phyloP scores from a whole-genome alignment of 176 grass and related monocot species.

The Hordeum marinum region DNA sequence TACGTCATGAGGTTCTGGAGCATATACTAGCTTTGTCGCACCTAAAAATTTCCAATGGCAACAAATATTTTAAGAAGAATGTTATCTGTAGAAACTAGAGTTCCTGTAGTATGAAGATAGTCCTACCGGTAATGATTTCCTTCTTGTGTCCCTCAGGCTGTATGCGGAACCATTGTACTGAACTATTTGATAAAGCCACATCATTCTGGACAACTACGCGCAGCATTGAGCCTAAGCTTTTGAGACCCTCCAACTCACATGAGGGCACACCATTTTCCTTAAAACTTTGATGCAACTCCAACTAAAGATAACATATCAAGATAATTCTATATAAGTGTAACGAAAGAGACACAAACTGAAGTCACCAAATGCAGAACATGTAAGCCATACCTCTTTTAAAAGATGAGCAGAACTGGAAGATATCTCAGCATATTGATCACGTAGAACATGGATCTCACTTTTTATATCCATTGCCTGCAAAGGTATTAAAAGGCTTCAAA shows the following conservation, averaged over 20 bases:
- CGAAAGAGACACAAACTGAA: neutral
- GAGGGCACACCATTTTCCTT: conserved; percentile 15
- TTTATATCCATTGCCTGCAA: conserved; percentile 75
- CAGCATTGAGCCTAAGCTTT: conserved; percentile 67
- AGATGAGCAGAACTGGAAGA: conserved; percentile 43
- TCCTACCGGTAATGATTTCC: conserved; percentile 72
- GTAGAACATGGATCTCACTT: conserved; percentile 66
- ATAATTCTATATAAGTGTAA: neutral
- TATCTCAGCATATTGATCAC: conserved; percentile 57
- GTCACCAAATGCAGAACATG: neutral
- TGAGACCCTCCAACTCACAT: conserved; percentile 58
- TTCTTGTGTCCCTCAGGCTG: conserved; percentile 50
- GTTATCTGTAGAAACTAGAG: neutral
- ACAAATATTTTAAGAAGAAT: neutral
- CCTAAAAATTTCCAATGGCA: conserved; percentile 34
- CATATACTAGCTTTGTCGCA: conserved; percentile 62
- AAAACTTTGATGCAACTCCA: conserved; percentile 27
- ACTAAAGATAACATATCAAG: conserved; percentile 39
- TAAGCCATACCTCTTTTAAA: conserved; percentile 58
- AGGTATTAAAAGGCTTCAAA: conserved; percentile 8
- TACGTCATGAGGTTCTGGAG: conserved; percentile 77
- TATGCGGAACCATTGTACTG: conserved; percentile 70
- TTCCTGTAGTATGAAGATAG: conserved; percentile 9
- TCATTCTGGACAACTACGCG: conserved; percentile 27
- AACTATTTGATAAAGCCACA: conserved; percentile 39